Evolutionary conservation across 306 rosid species (phyloP), one percentile per base, ranked within the genome.

Genomic region (Corylus avellana): DNA sequence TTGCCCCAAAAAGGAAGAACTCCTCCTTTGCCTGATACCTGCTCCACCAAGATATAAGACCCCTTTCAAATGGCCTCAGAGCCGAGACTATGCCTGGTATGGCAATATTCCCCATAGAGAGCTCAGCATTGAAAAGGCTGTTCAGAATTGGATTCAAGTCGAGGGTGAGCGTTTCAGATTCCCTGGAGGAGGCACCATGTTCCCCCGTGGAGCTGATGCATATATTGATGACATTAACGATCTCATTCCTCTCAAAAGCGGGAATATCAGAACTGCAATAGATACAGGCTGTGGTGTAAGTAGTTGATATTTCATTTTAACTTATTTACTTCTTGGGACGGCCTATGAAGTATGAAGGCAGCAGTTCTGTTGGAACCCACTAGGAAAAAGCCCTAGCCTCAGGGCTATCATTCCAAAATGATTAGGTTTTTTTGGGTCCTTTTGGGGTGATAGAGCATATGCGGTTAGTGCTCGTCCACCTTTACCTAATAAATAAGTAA

Each of bases 281-380:
- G 99, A 93, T 85, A 95, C 99, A 0, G 99, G 99, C 12, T 95
- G 99, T 91, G 99, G 99, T 73, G 99, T 93, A 90, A 93, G 97
- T 88, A 73, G n/a, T 77, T 42, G 47, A 42, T 73, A 14, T 53
- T 32, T 48, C 17, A n/a, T 17, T 42, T 68, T 12, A 39, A 42
- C 29, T 8, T 37, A 12, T 66, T 39, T 37, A 29, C 16, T 29
- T 32, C 7, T 68, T 42, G 32, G 16, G 51, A 18, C 53, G 27
- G 53, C 51, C 25, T 1, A 68, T 16, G 17, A 25, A n/a, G 48
- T 8, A 17, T 48, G 46, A 25, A 35, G 61, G 51, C 44, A 17
- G 12, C 0, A 67, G n/a, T 11, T 35, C 12, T 32, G 35, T 32
- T 32, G 35, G 35, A 32, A 32, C 35, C 35, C 35, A 32, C 35